Base-by-base conservation (phyloP, 805 yeast species). In the Candida ulmi region DNA sequence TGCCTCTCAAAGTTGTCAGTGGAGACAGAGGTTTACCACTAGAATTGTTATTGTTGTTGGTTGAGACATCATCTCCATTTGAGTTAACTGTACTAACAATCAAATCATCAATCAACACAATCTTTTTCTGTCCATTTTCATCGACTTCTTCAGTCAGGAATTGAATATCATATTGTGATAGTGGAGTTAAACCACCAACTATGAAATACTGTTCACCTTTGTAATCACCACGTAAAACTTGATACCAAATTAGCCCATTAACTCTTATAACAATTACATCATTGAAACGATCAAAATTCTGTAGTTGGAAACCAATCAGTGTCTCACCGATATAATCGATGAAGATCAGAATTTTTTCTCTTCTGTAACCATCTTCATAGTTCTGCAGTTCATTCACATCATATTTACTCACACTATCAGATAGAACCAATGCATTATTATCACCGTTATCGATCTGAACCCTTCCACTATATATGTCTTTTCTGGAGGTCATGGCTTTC, bases 241-340 rank as follows among this genome's bases (percentile, higher is more conserved):
- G 86, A 19, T 78, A 73, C 88, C 88, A 82, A 12, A 74, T 68
- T 17, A 81, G 71, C 17, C 86, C 87, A 50, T 82, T 81, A 5
- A 82, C 86, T 39, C 66, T 60, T 11, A 69, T 70, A 34, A 66
- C 61, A 6, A 72, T 54, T 39, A 61, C 70, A 36, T 69, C 68
- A 5, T 19, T 17, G 19, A 11, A n/a, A 39, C 66, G 63, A 33
- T 58, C 55, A 16, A 68, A 67, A 37, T 74, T 68, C 36, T 69
- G 65, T 26, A 76, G 56, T 42, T 72, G 76, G 46, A 76, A 73
- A 2, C 73, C 72, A 28, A 76, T 63, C 17, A 75, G 59, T 9
- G 78, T 74, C 27, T 74, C 71, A 17, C 76, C 76, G 13, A 74
- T 72, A 45, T 69, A 70, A 51, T 71, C 68, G 30, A 75, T 68